A percentile compares a stretch with the other conserved stretches of the same genome.
These are phyloP conservation scores for Styphnolobium japonicum DNA, from an alignment of 306 rosid species.

Conservation along the genomic window DNA sequence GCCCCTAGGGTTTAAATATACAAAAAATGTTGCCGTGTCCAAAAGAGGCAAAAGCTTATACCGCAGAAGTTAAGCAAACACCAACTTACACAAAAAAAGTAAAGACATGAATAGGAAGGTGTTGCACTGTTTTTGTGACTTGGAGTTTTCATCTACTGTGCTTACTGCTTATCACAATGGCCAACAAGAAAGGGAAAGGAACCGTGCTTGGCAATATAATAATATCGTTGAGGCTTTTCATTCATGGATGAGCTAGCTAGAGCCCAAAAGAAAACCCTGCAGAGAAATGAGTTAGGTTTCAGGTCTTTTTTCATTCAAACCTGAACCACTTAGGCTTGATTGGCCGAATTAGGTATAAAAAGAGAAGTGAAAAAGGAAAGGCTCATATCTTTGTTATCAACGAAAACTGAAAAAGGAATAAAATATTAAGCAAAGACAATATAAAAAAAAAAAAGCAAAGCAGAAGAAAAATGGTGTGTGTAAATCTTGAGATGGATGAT, in stretches of 20 bases:
- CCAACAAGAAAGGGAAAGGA: not conserved
- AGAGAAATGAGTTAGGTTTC: not conserved
- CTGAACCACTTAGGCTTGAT: not conserved
- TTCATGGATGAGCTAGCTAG: not conserved
- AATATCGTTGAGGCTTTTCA: not conserved
- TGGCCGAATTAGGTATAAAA: not conserved
- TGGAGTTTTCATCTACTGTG: not conserved
- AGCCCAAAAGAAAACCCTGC: not conserved
- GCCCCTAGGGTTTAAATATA: too few relatives aligned
- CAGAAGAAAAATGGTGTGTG: not conserved
- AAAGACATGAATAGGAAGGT: not conserved
- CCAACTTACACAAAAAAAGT: not conserved
- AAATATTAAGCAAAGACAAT: not conserved
- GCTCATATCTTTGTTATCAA: not conserved
- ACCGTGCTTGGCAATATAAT: too few relatives aligned
- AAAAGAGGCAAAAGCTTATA: too few relatives aligned
- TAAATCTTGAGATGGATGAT: too few relatives aligned
- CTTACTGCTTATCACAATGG: not conserved
- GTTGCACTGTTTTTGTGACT: not conserved
- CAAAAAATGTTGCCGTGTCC: too few relatives aligned
- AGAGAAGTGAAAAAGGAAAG: not conserved
- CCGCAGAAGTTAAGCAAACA: not conserved
- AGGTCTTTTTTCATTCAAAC: not conserved
- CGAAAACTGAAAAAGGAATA: not conserved
- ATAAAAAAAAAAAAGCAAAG: not conserved